These are phyloP conservation scores for Wickerhamomyces alni DNA, from an alignment of 805 yeast species.

Conservation along the genomic window DNA sequence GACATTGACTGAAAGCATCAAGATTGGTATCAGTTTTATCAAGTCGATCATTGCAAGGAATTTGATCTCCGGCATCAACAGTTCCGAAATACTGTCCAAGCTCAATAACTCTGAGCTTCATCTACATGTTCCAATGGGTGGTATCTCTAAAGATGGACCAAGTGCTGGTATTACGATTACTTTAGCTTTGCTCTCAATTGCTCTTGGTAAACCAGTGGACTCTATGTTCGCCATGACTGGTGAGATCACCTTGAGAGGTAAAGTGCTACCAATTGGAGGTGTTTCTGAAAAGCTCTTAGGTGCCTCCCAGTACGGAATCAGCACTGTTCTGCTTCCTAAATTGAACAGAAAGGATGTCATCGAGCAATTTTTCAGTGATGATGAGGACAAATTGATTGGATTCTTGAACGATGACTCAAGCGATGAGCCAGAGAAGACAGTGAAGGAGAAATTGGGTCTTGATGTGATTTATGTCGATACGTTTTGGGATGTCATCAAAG, in stretches of 20 bases:
- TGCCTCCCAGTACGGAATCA: conserved; percentile 66
- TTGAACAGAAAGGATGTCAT: conserved; percentile 60
- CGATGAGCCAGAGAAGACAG: conserved; percentile 44
- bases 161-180: conserved; percentile 65
- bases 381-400: conserved; percentile 19
- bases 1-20: conserved; percentile 74
- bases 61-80: conserved; percentile 25
- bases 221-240: conserved; percentile 75
- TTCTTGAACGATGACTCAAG: conserved; percentile 18
- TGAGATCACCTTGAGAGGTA: conserved; percentile 73
- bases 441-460: conserved; percentile 49
- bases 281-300: conserved; percentile 72
- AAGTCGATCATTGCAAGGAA: conserved; percentile 43
- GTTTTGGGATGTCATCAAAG: conserved; percentile 67
- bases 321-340: conserved; percentile 62
- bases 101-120: conserved; percentile 57
- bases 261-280: conserved; percentile 79
- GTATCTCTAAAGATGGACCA: conserved; percentile 52
- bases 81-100: conserved; percentile 31
- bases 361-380: conserved; percentile 16
- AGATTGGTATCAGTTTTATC: conserved; percentile 71
- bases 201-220: conserved; percentile 47
- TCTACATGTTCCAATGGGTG: conserved; percentile 67
- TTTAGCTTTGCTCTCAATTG: conserved; percentile 69
- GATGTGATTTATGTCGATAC: conserved; percentile 62